A percentile compares a stretch with the other conserved stretches of the same genome.
Conservation (phyloP, 2,329 filamentous ascomycete genomes). For the Colletotrichum sp. region DNA sequence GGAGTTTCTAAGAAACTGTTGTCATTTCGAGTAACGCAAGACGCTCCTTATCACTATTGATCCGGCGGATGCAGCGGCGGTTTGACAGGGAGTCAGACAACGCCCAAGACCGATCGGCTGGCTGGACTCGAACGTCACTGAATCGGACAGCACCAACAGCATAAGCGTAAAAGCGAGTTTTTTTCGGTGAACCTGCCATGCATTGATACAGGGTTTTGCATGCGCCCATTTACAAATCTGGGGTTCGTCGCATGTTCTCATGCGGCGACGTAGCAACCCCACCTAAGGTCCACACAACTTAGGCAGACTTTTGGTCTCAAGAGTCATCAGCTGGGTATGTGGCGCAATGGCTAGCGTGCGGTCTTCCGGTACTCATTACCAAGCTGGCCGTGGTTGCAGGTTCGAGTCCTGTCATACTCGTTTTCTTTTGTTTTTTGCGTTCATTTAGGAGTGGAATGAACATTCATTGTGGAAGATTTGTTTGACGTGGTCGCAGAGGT, state of each 20-base stretch:
- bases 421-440: neutral
- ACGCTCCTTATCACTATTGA: no score
- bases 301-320: fast-evolving
- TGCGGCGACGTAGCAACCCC: neutral
- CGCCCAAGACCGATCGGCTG: no score
- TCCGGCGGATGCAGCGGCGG: no score
- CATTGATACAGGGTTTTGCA: neutral
- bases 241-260: neutral
- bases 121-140: no score
- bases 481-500: neutral
- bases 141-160: no score
- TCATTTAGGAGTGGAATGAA: neutral
- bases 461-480: fast-evolving
- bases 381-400: neutral
- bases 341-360: neutral
- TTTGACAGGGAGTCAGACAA: no score
- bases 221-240: neutral
- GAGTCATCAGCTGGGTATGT: neutral
- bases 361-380: neutral
- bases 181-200: neutral
- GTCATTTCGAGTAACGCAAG: no score
- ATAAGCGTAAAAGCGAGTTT: no score
- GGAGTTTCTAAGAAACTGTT: no score
- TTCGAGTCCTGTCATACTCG: neutral
- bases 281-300: neutral